Percentiles rank a stretch among this genome's conserved stretches.
These are phyloP conservation scores for Butyriboletus loyo DNA, from an alignment of 768 basidiomycete species.

Conservation along the genomic window DNA sequence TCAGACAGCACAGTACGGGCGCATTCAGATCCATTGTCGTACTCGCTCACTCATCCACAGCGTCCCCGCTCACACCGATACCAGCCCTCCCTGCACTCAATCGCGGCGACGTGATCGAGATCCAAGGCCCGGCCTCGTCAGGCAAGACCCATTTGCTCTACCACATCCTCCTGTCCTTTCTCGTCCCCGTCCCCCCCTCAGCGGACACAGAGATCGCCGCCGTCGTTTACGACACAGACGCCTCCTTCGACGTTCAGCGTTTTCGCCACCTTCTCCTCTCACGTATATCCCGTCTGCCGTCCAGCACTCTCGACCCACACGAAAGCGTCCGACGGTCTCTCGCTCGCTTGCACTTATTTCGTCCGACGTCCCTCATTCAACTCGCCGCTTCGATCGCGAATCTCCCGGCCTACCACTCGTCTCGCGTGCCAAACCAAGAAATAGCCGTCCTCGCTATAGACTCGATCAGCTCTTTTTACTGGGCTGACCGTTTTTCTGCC, in stretches of 20 bases:
- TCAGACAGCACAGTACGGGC: slow-evolving; percentile 39
- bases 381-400: slow-evolving; percentile 64
- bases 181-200: slow-evolving; percentile 44
- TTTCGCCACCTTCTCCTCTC: slow-evolving; percentile 50
- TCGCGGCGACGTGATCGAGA: slow-evolving; percentile 66
- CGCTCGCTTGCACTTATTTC: slow-evolving; percentile 63
- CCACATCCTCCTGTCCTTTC: slow-evolving; percentile 55
- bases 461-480: slow-evolving; percentile 74
- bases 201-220: slow-evolving; percentile 52
- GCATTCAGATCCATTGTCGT: neutral
- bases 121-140: slow-evolving; percentile 70
- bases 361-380: slow-evolving; percentile 62
- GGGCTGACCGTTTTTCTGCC: slow-evolving; percentile 65
- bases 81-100: slow-evolving; percentile 31
- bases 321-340: slow-evolving; percentile 41
- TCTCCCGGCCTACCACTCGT: slow-evolving; percentile 52
- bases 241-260: slow-evolving; percentile 55
- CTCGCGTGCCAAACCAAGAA: slow-evolving; percentile 47
- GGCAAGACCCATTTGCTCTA: slow-evolving; percentile 82
- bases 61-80: slow-evolving; percentile 19
- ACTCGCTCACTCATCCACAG: slow-evolving; percentile 29
- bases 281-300: slow-evolving; percentile 38
- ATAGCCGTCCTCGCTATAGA: slow-evolving; percentile 71
- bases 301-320: slow-evolving; percentile 16
- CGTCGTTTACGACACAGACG: slow-evolving; percentile 69